Base-by-base conservation (phyloP, 2,329 filamentous ascomycete genomes). In the Diaporthe sp. region DNA sequence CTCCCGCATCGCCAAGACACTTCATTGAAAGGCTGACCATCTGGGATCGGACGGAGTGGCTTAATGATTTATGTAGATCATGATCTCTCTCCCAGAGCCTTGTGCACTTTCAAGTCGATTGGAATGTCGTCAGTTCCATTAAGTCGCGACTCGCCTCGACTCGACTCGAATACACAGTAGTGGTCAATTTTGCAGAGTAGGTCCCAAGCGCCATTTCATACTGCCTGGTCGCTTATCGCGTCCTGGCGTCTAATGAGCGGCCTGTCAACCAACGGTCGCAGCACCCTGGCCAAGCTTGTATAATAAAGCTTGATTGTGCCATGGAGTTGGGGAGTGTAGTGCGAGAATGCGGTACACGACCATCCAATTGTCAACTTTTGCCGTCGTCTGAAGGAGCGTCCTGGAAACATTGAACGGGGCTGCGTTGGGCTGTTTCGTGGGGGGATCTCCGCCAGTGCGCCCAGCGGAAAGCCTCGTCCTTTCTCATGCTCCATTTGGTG, bases 401-500 rank as follows among this genome's bases (percentile, higher is more conserved):
- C 42, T 39, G 46, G 58, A 53, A 57, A 55, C 46, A 57, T 57
- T 44, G 19, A 65, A n/a, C 59, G 46, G 58, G 71, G 49, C 57
- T 73, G 61, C 31, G 58, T 46, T 65, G 37, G 59, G 58, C 22
- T 55, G 58, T 73, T 34, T 34, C 34, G 49, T 46, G 57, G 70
- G 59, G 58, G 46, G 34, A 12, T 3, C 17, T 39, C 12, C 22
- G 46, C 46, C 58, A 68, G 51, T 72, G 39, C 58, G 75, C 75
- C 75, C 70, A 67, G 72, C 46, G 70, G 59, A 72, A 76, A 74
- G 75, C 75, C 75, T 74, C 72, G 44, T 55, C 67, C 58, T n/a
- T 59, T 72, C n/a, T 53, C 42, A n/a, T 53, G 46, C 34, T 39
- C 39, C 58, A 71, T 62, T 70, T 55, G 65, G 49, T 55, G 65